Evolutionary conservation across 805 yeast species (phyloP).

Genomic region (Candida incommunis): DNA sequence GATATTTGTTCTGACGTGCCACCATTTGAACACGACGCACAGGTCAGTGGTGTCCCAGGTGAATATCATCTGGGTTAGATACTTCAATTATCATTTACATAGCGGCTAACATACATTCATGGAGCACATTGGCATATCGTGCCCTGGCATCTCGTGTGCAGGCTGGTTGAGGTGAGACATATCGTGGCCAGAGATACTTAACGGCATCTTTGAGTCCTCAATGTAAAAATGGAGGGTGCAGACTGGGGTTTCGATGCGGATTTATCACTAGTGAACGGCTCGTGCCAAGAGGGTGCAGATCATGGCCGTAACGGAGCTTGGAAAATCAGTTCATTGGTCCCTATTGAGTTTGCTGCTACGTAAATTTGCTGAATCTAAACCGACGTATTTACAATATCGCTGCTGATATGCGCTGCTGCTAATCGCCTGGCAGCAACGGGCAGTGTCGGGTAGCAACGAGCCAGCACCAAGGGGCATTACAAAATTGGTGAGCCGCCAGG

Average conservation of each 20-base stretch:
- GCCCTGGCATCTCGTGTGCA: conserved; percentile 7
- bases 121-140: conserved; percentile 8
- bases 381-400: no score
- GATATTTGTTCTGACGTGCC: conserved; percentile 49
- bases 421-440: no score
- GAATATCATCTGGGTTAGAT: conserved; percentile 37
- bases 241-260: not conserved
- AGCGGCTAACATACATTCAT: conserved; percentile 3
- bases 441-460: no score
- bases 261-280: no score
- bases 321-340: not conserved
- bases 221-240: not conserved
- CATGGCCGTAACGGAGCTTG: no score
- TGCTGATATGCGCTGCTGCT: no score
- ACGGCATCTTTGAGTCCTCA: not conserved
- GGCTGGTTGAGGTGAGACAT: conserved; percentile 4
- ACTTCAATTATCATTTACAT: not conserved
- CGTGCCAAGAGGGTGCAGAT: no score
- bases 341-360: no score
- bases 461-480: no score
- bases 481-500: no score
- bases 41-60: conserved; percentile 66
- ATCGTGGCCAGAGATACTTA: conserved; percentile 2
- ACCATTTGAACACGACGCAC: conserved; percentile 64
- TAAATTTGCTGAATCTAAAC: no score